phyloP scores from a whole-genome alignment of 2,329 filamentous ascomycete species.

The Emericellopsis atlantica region DNA sequence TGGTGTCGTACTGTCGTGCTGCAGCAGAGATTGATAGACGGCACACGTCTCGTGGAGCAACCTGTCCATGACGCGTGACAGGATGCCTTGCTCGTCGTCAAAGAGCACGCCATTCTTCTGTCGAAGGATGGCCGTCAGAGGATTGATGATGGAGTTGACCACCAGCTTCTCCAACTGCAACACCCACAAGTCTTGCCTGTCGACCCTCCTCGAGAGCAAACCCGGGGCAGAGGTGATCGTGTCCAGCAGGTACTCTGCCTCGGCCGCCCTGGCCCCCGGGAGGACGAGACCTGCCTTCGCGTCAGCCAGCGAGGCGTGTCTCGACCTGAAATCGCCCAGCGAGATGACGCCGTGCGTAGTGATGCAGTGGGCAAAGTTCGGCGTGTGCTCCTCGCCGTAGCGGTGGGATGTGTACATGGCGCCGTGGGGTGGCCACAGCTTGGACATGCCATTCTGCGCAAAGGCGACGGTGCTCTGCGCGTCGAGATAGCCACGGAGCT shows the following conservation, averaged over 20 bases:
- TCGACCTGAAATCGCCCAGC: slow-evolving; percentile 33
- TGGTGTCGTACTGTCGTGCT: slow-evolving; percentile 33
- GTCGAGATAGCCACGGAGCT: slow-evolving; percentile 49
- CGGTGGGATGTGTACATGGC: slow-evolving; percentile 25
- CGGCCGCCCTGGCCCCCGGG: slow-evolving; percentile 8
- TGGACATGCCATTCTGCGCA: slow-evolving; percentile 79
- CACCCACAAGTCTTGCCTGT: slow-evolving; percentile 32
- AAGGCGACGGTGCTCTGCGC: slow-evolving; percentile 63
- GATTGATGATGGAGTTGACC: slow-evolving; percentile 71
- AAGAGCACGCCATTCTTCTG: slow-evolving; percentile 71
- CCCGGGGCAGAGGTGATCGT: slow-evolving; percentile 27
- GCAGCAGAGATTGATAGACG: slow-evolving; percentile 58
- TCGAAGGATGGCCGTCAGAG: slow-evolving; percentile 67
- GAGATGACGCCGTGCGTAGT: slow-evolving; percentile 44
- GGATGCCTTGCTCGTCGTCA: slow-evolving; percentile 25
- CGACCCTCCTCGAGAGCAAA: slow-evolving; percentile 26
- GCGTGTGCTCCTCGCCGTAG: slow-evolving; percentile 20
- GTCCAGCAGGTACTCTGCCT: slow-evolving; percentile 23
- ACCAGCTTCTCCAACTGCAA: slow-evolving; percentile 80
- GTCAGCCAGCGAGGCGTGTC: slow-evolving; percentile 37
- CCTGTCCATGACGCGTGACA: slow-evolving; percentile 45
- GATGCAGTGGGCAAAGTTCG: slow-evolving; percentile 61
- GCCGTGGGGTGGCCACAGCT: slow-evolving; percentile 41
- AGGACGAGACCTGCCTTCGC: slow-evolving; percentile 34
- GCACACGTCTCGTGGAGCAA: slow-evolving; percentile 63